Evolutionary conservation across 371 early-diverging fungal genomes (phyloP).

Genomic region (Mortierella sp.): DNA sequence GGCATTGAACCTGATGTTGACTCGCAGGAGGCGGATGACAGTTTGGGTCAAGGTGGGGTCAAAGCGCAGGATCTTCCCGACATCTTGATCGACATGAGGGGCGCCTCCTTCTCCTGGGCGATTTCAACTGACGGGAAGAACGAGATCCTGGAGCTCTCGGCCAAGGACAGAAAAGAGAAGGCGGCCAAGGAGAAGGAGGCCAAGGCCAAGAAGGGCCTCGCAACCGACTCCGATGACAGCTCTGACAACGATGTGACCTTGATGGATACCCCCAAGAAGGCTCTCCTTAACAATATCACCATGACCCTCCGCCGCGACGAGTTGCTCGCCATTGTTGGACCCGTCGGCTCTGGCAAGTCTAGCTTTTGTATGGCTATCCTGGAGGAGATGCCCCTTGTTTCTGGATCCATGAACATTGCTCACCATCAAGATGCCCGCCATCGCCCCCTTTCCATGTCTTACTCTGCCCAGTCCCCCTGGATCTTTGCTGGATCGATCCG

Average conservation of each 20-base stretch:
- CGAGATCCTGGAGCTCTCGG: conserved; percentile 20
- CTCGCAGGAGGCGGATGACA: not conserved
- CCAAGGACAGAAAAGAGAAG: conserved; percentile 10
- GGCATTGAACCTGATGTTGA: conserved; percentile 9
- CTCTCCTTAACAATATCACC: conserved; percentile 21
- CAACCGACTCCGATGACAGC: not conserved
- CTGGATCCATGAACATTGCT: conserved; percentile 65
- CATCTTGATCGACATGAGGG: conserved; percentile 20
- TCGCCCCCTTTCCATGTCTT: conserved; percentile 47
- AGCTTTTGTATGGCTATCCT: conserved; percentile 48
- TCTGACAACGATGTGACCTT: not conserved
- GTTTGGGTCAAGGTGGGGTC: conserved; percentile 1
- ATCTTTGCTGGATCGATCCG: conserved; percentile 80
- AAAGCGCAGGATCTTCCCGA: conserved; percentile 8
- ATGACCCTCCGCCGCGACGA: conserved; percentile 19
- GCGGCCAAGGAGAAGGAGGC: not conserved
- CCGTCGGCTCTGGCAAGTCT: conserved; percentile 60
- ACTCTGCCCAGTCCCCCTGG: conserved; percentile 84
- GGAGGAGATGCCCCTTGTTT: conserved; percentile 56
- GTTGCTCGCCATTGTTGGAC: conserved; percentile 53
- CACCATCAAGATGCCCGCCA: conserved; percentile 66
- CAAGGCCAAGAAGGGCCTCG: not conserved
- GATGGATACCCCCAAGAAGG: conserved; percentile 9
- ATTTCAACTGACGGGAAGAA: conserved; percentile 20
- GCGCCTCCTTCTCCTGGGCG: conserved; percentile 23